These are phyloP conservation scores for Suhomyces sp. DNA, from an alignment of 805 yeast species.

Conservation along the genomic window DNA sequence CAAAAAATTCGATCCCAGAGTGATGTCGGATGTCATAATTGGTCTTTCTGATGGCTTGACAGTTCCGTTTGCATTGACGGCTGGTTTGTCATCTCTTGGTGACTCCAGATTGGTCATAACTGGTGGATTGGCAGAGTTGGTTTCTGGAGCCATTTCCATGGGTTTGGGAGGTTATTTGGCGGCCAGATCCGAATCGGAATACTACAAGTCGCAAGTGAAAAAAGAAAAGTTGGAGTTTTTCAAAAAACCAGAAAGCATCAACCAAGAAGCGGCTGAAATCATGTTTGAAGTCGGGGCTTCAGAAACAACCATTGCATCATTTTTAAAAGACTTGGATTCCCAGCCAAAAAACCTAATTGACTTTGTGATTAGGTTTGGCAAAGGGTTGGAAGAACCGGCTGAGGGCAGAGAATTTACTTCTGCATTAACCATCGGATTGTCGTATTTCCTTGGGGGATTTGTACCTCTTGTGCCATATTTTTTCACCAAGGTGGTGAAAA, in stretches of 20 bases:
- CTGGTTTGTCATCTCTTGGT: constrained; percentile 90
- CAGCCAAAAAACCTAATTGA: constrained; percentile 78
- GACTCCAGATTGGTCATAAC: constrained; percentile 87
- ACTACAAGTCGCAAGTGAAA: constrained; percentile 67
- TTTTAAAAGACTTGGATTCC: constrained; percentile 74
- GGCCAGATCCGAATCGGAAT: constrained; percentile 83
- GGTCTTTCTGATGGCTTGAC: constrained; percentile 95
- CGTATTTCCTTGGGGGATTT: constrained; percentile 90
- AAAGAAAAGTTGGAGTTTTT: constrained; percentile 68
- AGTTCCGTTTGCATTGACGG: constrained; percentile 98
- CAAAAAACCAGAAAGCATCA: constrained; percentile 60
- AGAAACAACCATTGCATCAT: constrained; percentile 68
- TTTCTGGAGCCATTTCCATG: constrained; percentile 96
- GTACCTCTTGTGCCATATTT: constrained; percentile 90
- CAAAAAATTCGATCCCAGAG: constrained; percentile 77
- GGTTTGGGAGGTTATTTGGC: constrained; percentile 97
- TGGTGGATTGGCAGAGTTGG: constrained; percentile 97
- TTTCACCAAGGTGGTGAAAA: constrained; percentile 69
- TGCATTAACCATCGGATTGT: constrained; percentile 84
- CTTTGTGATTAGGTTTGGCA: constrained; percentile 82
- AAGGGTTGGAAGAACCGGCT: constrained; percentile 94
- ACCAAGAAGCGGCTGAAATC: constrained; percentile 78
- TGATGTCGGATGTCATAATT: constrained; percentile 88
- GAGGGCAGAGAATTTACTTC: constrained; percentile 85
- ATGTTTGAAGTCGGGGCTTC: constrained; percentile 70